phyloP scores from a whole-genome alignment of 2,329 filamentous ascomycete species.

The Tolypocladium ovalisporum region DNA sequence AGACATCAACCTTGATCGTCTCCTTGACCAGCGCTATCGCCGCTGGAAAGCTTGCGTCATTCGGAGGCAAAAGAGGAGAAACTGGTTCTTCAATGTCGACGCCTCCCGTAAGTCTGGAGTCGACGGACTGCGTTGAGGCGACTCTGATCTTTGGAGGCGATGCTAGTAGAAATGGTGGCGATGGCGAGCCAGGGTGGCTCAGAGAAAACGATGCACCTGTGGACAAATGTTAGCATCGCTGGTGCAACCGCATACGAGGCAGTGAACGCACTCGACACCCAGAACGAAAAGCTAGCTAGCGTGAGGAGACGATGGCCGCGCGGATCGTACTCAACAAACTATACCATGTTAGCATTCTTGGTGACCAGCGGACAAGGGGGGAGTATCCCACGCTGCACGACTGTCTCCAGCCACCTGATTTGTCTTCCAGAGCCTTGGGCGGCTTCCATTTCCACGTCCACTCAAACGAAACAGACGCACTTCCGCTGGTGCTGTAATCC shows the following conservation, averaged over 20 bases:
- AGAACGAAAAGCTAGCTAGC: conserved; percentile 88
- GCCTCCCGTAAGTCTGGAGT: conserved; percentile 66
- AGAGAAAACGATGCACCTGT: conserved; percentile 32
- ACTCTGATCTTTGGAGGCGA: conserved; percentile 69
- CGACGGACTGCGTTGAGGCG: conserved; percentile 77
- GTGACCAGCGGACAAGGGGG: neutral
- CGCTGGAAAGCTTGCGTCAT: conserved; percentile 23
- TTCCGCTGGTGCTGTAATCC: conserved; percentile 78
- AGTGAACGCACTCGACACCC: conserved; percentile 63
- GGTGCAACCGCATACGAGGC: neutral
- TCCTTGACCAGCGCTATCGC: conserved; percentile 24
- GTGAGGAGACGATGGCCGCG: conserved; percentile 81
- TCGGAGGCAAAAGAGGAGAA: conserved; percentile 35
- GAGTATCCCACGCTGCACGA: conserved; percentile 64
- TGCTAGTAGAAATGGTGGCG: conserved; percentile 60
- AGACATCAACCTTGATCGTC: conserved; percentile 74
- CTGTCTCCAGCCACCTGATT: conserved; percentile 87
- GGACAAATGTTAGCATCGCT: conserved; percentile 1
- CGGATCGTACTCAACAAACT: conserved; percentile 97
- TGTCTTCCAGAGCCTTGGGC: conserved; percentile 70
- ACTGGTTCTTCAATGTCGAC: conserved; percentile 52
- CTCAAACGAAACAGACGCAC: conserved; percentile 73
- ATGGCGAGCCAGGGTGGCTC: conserved; percentile 54
- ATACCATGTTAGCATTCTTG: conserved; percentile 12
- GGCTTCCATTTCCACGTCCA: conserved; percentile 98